phyloP scores from a whole-genome alignment of 1,284 basidiomycete genomes.

The Amanita bisporigera region DNA sequence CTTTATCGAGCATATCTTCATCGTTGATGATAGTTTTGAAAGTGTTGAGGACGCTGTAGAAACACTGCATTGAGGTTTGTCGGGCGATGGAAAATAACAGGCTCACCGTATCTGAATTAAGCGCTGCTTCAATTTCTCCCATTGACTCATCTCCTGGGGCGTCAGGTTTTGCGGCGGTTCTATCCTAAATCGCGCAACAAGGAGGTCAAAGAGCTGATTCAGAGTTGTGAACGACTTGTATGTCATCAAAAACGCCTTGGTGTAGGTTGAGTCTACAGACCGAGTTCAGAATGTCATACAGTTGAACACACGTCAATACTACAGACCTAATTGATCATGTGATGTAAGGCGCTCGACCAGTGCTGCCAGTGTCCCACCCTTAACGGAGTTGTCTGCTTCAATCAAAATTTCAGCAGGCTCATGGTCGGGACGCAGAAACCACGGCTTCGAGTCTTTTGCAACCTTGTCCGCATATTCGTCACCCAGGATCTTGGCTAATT shows the following conservation, averaged over 20 bases:
- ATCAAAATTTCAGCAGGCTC: conserved; percentile 82
- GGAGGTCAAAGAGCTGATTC: conserved; percentile 85
- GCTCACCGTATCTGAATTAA: conserved; percentile 84
- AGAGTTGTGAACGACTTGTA: conserved; percentile 95
- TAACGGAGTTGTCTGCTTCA: conserved; percentile 82
- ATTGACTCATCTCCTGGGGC: conserved; percentile 73
- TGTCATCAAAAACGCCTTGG: conserved; percentile 95
- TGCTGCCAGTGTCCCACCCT: conserved; percentile 86
- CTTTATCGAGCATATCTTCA: conserved; percentile 80
- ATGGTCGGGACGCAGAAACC: conserved; percentile 87
- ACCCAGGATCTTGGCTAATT: conserved; percentile 79
- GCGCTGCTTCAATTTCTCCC: conserved; percentile 89
- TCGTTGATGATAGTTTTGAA: conserved; percentile 84
- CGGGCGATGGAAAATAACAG: not conserved
- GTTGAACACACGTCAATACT: not conserved
- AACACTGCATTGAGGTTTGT: not conserved
- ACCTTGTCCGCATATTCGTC: conserved; percentile 63
- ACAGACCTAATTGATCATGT: conserved; percentile 81
- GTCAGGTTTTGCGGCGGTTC: conserved; percentile 74
- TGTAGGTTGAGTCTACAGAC: conserved; percentile 76
- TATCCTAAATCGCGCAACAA: conserved; percentile 86
- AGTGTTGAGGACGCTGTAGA: conserved; percentile 76
- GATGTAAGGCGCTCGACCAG: conserved; percentile 91
- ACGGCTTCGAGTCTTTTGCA: conserved; percentile 68
- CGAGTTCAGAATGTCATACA: not conserved